Percentiles rank a stretch among this genome's conserved stretches.
phyloP scores from a whole-genome alignment of 2,329 filamentous ascomycete species.

The Aspergillus pseudotamarii region DNA sequence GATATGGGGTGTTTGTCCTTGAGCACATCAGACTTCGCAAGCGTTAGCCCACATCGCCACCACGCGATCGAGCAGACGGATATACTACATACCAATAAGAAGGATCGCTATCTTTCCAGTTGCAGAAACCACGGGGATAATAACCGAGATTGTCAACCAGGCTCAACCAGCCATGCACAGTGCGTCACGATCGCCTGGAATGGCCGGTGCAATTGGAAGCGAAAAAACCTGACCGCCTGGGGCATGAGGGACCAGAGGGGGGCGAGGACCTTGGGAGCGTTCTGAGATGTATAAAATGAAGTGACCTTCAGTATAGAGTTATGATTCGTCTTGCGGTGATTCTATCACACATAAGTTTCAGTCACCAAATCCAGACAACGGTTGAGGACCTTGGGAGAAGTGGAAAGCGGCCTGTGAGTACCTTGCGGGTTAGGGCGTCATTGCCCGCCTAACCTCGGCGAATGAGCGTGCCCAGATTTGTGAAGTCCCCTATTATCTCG shows the following conservation, averaged over 20 bases:
- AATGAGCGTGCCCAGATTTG: neutral
- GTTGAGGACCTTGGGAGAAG: slow-evolving; percentile 11
- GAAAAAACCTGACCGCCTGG: slow-evolving; percentile 18
- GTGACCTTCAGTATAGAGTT: neutral
- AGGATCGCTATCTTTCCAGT: slow-evolving; percentile 2
- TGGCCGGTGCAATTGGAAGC: slow-evolving; percentile 12
- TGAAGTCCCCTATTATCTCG: neutral
- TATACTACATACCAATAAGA: slow-evolving; percentile 16
- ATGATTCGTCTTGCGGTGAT: slow-evolving; percentile 3
- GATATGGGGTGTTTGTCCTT: slow-evolving; percentile 2
- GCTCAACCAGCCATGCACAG: slow-evolving; percentile 12
- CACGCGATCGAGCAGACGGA: neutral
- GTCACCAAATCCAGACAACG: neutral
- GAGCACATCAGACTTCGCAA: neutral
- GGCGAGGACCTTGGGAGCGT: slow-evolving; percentile 36
- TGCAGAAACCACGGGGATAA: slow-evolving; percentile 6
- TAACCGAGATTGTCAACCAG: slow-evolving; percentile 15
- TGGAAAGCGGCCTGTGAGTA: slow-evolving; percentile 12
- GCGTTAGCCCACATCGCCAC: slow-evolving; percentile 8
- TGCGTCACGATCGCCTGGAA: slow-evolving; percentile 13
- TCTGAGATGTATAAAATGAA: neutral
- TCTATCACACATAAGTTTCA: slow-evolving; percentile 5
- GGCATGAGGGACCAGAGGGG: slow-evolving; percentile 21
- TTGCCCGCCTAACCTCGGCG: neutral
- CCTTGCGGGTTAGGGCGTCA: slow-evolving; percentile 16